phyloP scores from a whole-genome alignment of 768 basidiomycete genomes.

The Amyloporia xantha region DNA sequence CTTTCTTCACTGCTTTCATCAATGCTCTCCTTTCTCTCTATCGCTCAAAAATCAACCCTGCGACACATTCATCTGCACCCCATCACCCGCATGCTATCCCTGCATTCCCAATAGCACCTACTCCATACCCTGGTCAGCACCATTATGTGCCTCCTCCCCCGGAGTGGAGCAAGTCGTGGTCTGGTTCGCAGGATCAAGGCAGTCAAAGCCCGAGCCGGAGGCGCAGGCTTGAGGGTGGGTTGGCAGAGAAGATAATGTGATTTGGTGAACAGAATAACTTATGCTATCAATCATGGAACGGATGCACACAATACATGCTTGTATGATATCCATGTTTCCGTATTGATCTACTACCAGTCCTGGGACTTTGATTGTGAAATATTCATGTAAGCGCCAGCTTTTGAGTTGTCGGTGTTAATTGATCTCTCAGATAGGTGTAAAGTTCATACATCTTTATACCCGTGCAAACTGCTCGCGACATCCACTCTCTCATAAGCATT shows the following conservation, averaged over 20 bases:
- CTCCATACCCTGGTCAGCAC: conserved; percentile 40
- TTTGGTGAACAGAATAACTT: no score
- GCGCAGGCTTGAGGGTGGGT: conserved; percentile 20
- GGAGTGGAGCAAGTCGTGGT: conserved; percentile 39
- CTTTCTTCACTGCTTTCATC: conserved; percentile 74
- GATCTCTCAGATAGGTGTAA: no score
- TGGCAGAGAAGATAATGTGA: conserved; percentile 17
- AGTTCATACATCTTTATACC: no score
- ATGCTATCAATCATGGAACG: no score
- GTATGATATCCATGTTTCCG: no score
- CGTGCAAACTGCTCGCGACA: no score
- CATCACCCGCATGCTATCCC: conserved; percentile 17
- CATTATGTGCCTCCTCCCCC: conserved; percentile 45
- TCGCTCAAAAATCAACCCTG: conserved; percentile 51
- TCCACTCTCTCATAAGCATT: no score
- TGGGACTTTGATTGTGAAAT: no score
- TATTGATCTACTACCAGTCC: no score
- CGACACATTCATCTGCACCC: conserved; percentile 6
- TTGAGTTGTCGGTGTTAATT: no score
- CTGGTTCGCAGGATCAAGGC: conserved; percentile 5
- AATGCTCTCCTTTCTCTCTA: conserved; percentile 76
- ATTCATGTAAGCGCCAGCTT: no score
- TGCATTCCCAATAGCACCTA: conserved; percentile 31
- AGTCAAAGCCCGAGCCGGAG: conserved; percentile 15
- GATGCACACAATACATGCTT: no score